phyloP scores from a whole-genome alignment of 176 grass and related monocot genomes.

The Carex scoparia region DNA sequence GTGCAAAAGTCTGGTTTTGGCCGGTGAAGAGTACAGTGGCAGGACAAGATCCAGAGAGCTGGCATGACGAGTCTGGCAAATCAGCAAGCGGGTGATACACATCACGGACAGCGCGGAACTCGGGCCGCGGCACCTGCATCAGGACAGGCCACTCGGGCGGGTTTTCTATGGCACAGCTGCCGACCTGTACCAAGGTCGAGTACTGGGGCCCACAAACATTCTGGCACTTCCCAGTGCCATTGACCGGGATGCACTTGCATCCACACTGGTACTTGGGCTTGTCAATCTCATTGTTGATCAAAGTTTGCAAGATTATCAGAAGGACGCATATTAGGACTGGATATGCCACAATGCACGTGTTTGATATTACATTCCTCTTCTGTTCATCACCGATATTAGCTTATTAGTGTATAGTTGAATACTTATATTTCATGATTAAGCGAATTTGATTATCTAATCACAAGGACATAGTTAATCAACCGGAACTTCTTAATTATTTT shows the following conservation, averaged over 20 bases:
- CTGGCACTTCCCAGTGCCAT: conserved; percentile 33
- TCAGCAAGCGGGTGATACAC: conserved; percentile 11
- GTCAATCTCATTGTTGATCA: conserved; percentile 60
- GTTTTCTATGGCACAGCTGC: conserved; percentile 52
- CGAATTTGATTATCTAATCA: neutral
- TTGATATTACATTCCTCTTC: conserved; percentile 84
- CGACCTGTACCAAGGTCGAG: conserved; percentile 73
- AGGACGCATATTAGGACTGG: conserved; percentile 73
- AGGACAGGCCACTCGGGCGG: conserved; percentile 58
- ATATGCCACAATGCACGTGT: conserved; percentile 59
- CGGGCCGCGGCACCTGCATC: conserved; percentile 52
- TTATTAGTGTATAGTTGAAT: neutral
- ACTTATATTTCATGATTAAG: neutral
- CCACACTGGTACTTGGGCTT: conserved; percentile 74
- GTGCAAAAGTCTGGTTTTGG: conserved; percentile 46
- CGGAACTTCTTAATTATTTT: neutral
- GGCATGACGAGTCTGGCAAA: conserved; percentile 51
- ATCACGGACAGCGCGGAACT: conserved; percentile 36
- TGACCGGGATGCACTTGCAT: conserved; percentile 44
- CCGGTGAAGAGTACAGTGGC: conserved; percentile 60
- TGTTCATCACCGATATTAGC: conserved; percentile 1
- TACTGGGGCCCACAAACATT: conserved; percentile 59
- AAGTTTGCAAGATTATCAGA: conserved; percentile 45
- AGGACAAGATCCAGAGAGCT: conserved; percentile 48
- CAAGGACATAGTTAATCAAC: neutral